phyloP scores from a whole-genome alignment of 2,329 filamentous ascomycete species.

The Ambrosiella cleistominuta region DNA sequence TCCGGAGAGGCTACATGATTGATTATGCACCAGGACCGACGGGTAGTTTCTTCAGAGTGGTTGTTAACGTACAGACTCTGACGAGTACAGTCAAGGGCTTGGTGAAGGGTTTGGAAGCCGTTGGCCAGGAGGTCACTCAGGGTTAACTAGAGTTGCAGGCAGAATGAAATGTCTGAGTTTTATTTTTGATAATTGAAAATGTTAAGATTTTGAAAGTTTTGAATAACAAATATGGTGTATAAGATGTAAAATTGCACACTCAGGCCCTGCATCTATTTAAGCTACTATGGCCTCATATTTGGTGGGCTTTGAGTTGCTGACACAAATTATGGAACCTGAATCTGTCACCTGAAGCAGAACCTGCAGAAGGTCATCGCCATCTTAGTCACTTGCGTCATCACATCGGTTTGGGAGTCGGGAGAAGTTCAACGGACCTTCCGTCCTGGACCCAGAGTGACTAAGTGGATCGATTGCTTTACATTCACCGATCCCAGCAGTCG shows the following conservation, averaged over 20 bases:
- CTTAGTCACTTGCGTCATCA: no score
- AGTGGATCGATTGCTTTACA: not conserved
- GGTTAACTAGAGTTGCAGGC: not conserved
- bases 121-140: slow-evolving; percentile 20
- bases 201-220: not conserved
- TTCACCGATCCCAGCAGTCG: not conserved
- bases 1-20: slow-evolving; percentile 39
- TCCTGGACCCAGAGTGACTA: no score
- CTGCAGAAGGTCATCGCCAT: no score
- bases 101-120: slow-evolving; percentile 33
- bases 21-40: slow-evolving; percentile 40
- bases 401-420: no score
- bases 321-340: no score
- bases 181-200: not conserved
- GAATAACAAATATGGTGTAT: not conserved
- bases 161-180: not conserved
- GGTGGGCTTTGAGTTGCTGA: no score
- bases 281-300: no score
- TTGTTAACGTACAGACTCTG: slow-evolving; percentile 39
- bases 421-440: no score
- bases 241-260: not conserved
- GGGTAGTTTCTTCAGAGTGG: slow-evolving; percentile 42
- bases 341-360: no score
- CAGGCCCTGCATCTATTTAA: no score
- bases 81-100: slow-evolving; percentile 34